Conservation (phyloP, 495 filamentous ascomycete genomes). For the Rhizodiscina lignyota region DNA sequence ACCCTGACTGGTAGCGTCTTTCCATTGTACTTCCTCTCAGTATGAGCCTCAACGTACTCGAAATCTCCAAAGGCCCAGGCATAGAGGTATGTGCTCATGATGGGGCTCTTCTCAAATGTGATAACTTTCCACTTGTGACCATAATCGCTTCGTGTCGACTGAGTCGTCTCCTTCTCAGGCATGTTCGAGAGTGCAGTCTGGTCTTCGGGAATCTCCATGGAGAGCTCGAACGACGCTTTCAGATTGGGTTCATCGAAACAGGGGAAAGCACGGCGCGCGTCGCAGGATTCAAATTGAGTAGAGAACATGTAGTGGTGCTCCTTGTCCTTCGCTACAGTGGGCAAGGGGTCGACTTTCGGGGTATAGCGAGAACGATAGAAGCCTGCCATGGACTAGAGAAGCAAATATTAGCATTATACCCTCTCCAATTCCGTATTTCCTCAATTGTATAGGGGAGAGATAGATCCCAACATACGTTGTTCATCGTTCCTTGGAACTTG, state of each 20-base stretch:
- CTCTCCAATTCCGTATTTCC: too few relatives aligned
- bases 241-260: constrained; percentile 97
- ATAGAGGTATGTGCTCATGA: constrained; percentile 90
- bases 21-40: constrained; percentile 73
- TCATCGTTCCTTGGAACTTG: constrained; percentile 72
- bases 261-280: constrained; percentile 84
- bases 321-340: constrained; percentile 58
- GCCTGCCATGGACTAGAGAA: constrained; percentile 50
- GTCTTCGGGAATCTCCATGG: constrained; percentile 75
- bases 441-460: background rate
- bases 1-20: constrained; percentile 84
- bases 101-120: constrained; percentile 67
- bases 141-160: constrained; percentile 29
- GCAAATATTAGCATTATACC: background rate
- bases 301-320: constrained; percentile 86
- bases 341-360: constrained; percentile 46
- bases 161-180: constrained; percentile 49
- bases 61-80: constrained; percentile 97
- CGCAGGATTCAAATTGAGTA: constrained; percentile 94
- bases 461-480: constrained; percentile 40
- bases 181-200: constrained; percentile 88
- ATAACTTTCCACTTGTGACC: constrained; percentile 53
- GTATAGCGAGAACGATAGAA: constrained; percentile 96
- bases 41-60: constrained; percentile 84
- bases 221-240: constrained; percentile 87